Base-by-base conservation (phyloP, 2,329 filamentous ascomycete genomes). In the Parascedosporium putredinis region DNA sequence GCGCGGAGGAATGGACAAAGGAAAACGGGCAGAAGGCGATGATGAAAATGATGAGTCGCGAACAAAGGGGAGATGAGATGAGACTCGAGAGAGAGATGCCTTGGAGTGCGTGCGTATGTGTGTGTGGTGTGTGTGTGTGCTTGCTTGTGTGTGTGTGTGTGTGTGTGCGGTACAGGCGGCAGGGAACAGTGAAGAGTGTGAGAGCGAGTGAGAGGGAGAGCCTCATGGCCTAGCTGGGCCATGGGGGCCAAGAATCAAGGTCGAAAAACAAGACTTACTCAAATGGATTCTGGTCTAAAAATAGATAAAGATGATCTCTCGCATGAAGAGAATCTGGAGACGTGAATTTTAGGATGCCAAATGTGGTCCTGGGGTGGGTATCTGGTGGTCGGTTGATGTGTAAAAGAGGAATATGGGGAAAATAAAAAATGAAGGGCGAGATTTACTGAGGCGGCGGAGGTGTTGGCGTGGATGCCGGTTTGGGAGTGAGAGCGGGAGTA, bases 331-430 rank as follows among this genome's bases (percentile, higher is more conserved):
- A 40, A 40, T 40, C 36, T 18, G 36, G 5, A 16, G 10, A 8
- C 36, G 36, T n/a, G 5, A 18, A 40, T n/a, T 22, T 18, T n/a
- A 40, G 18, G 36, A 40, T 40, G 36, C 18, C 18, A 18, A 18
- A 22, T n/a, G 36, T 9, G 18, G 36, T 40, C 36, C 22, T 12
- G 36, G 22, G 18, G 29, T 14, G 45, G 36, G 38, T 42, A 33
- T 42, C 36, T 18, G 16, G 20, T n/a, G n/a, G 14, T 29, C 12
- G 54, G 54, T 49, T 31, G 50, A 42, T 50, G 43, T 50, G 47
- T 47, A 49, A 52, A 50, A 50, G 50, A 50, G 47, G 48, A 57
- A 49, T 52, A 54, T 49, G 40, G 50, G 45, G 22, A 47, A 51
- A 47, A 33, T 43, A 50, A 45, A 44, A 46, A 43, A 36, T 14